Conservation (phyloP, 768 basidiomycete genomes). For the Tricholoma furcatifolium region DNA sequence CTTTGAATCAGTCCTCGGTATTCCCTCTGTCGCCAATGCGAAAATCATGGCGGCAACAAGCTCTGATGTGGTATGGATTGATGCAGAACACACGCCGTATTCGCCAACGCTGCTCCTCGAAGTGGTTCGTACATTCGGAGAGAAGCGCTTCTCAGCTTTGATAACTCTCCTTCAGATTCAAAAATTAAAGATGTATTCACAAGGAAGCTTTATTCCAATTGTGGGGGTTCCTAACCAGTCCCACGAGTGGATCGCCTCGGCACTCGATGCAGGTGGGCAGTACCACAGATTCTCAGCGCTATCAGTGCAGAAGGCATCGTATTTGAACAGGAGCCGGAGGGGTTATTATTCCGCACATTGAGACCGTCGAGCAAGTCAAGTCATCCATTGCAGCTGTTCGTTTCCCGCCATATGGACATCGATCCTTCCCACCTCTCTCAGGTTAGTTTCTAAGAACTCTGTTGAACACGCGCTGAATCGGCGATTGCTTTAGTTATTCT, state of each 20-base stretch:
- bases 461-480: too few relatives aligned
- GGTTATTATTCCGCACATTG: conserved; percentile 1
- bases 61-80: conserved; percentile 6
- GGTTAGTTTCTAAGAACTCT: neutral
- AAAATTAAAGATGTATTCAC: conserved; percentile 3
- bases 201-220: conserved; percentile 4
- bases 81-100: conserved; percentile 4
- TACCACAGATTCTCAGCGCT: too few relatives aligned
- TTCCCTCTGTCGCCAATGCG: conserved; percentile 1
- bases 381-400: neutral
- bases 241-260: conserved; percentile 5
- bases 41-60: conserved; percentile 5
- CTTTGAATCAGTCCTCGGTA: neutral
- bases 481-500: neutral
- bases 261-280: neutral
- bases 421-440: conserved; percentile 4
- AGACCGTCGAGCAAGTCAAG: conserved; percentile 7
- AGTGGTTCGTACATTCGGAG: neutral
- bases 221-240: conserved; percentile 6
- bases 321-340: conserved; percentile 3
- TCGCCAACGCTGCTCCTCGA: conserved; percentile 2
- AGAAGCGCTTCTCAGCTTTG: too few relatives aligned
- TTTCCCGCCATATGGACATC: conserved; percentile 6
- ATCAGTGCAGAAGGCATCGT: neutral
- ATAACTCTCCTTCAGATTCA: neutral